Evolutionary conservation across 148 eudicot genomes (phyloP), one percentile per base, ranked within the genome.

Genomic region (Polygonum maritimum): DNA sequence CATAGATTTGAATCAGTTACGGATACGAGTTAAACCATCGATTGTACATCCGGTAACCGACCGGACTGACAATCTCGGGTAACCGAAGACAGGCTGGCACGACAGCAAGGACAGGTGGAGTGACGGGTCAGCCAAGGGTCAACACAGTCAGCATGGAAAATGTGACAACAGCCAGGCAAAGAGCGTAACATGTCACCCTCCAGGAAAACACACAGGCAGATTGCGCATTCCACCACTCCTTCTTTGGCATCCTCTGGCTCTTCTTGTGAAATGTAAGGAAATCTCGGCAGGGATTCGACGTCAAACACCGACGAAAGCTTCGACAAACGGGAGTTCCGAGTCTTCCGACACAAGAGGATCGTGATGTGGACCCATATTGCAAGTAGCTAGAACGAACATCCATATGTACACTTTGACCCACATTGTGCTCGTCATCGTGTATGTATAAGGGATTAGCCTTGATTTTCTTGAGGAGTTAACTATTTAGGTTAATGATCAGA

Each of bases 51-150:
- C 9, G 62, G 62, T 21, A 55, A n/a, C 26, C 10, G 62, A 55
- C 21, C 62, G 4, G 7, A 2, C 31, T 5, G 62, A n/a, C 3
- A 7, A 31, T 16, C 10, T 55, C 10, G 26, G 22, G 7, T 5
- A 6, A n/a, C 9, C n/a, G 62, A 31, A 55, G 21, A 55, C 54
- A 84, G 40, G n/a, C 65, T 76, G 2, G 84, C 86, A 2, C 90
- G 76, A 52, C 92, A 89, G 8, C 85, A 83, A 0, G 92, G 92
- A 69, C 92, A 89, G 10, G 90, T 85, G 76, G 77, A 76, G 49
- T 85, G 83, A 12, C 78, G 48, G 1, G 55, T 69, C 0, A 89
- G 76, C 92, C 92, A 89, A 0, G 79, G 83, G 22, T 78, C 86
- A 36, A 89, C 45, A 78, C 92, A 89, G 31, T 26, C 31, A 26